phyloP scores from a whole-genome alignment of 2,329 filamentous ascomycete genomes.

The Paramyrothecium roridum region DNA sequence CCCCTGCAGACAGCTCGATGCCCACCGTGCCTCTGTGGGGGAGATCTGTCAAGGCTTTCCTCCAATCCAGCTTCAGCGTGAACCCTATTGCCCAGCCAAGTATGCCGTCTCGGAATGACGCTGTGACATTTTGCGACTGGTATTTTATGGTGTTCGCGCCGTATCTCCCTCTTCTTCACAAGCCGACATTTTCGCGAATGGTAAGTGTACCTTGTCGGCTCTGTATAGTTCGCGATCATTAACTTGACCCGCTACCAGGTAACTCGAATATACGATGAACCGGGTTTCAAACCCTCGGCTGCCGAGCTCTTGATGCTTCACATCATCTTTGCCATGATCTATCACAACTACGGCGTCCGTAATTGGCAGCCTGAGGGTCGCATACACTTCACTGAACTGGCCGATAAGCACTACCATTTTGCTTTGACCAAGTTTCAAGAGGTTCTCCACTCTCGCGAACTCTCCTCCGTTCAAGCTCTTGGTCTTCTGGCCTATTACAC shows the following conservation, averaged over 20 bases:
- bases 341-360: slow-evolving; percentile 72
- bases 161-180: slow-evolving; percentile 75
- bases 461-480: slow-evolving; percentile 70
- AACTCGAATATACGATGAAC: slow-evolving; percentile 67
- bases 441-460: slow-evolving; percentile 56
- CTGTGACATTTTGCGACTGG: slow-evolving; percentile 68
- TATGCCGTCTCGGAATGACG: slow-evolving; percentile 62
- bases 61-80: slow-evolving; percentile 61
- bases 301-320: slow-evolving; percentile 70
- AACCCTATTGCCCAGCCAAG: slow-evolving; percentile 55
- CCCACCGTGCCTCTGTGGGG: slow-evolving; percentile 53
- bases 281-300: slow-evolving; percentile 55
- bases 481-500: slow-evolving; percentile 69
- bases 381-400: slow-evolving; percentile 57
- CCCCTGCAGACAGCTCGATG: slow-evolving; percentile 27
- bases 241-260: slow-evolving; percentile 36
- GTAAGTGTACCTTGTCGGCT: slow-evolving; percentile 38
- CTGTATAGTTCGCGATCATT: not conserved
- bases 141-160: slow-evolving; percentile 71
- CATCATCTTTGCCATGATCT: slow-evolving; percentile 76
- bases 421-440: slow-evolving; percentile 66
- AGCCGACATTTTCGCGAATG: slow-evolving; percentile 66
- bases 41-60: slow-evolving; percentile 69
- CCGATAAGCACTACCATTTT: slow-evolving; percentile 78
- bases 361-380: slow-evolving; percentile 58